Evolutionary conservation across 2,329 filamentous ascomycete genomes (phyloP).

Genomic region (Stemphylium lycopersici): DNA sequence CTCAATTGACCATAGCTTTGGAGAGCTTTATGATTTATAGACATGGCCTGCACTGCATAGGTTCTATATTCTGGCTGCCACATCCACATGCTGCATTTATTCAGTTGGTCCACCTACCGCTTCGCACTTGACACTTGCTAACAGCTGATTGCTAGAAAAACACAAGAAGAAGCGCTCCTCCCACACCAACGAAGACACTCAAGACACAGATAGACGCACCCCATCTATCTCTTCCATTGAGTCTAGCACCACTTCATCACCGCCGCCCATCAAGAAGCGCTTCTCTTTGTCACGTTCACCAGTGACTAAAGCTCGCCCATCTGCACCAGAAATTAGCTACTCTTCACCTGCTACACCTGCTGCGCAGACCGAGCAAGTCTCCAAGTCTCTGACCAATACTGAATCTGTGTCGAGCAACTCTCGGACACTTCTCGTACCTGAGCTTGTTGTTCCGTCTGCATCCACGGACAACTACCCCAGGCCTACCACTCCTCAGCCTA

Average conservation of each 20-base stretch:
- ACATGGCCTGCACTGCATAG: constrained; percentile 1
- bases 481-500: neutral
- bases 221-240: constrained; percentile 16
- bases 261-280: neutral
- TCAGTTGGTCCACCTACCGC: constrained; percentile 15
- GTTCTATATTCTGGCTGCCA: neutral
- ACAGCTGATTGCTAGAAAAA: constrained; percentile 19
- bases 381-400: constrained; percentile 1
- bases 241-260: neutral
- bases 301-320: constrained; percentile 3
- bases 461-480: neutral
- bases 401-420: neutral
- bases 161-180: constrained; percentile 21
- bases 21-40: constrained; percentile 11
- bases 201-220: constrained; percentile 9
- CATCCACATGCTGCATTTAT: constrained; percentile 32
- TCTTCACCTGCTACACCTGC: neutral
- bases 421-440: constrained; percentile 1
- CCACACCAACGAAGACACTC: constrained; percentile 11
- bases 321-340: constrained; percentile 7
- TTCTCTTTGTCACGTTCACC: constrained; percentile 2
- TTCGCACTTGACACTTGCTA: neutral
- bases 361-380: neutral
- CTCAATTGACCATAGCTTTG: constrained; percentile 11
- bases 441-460: neutral